Evolutionary conservation across 306 rosid genomes (phyloP).

Genomic region (Chamaecrista fasciculata): DNA sequence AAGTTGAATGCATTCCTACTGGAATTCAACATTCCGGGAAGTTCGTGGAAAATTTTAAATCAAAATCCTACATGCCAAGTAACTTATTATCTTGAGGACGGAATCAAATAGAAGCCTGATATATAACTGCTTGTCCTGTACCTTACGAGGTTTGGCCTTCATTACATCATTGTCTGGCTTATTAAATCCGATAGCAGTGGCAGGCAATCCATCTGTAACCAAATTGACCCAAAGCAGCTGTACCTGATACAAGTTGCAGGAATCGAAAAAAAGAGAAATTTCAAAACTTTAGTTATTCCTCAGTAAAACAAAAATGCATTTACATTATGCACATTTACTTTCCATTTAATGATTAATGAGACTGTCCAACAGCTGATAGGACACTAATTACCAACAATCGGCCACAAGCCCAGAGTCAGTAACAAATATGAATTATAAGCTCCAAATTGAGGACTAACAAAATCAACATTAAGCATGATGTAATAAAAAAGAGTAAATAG

Average conservation of each 20-base stretch:
- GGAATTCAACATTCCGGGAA: neutral
- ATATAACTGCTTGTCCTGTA: conserved; percentile 32
- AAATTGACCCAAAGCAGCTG: conserved; percentile 98
- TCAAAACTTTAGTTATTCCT: conserved; percentile 11
- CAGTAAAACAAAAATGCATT: conserved; percentile 25
- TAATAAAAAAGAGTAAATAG: neutral
- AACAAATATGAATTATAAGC: neutral
- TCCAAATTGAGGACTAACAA: conserved; percentile 9
- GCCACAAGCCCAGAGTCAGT: conserved; percentile 6
- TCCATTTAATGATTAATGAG: conserved; percentile 11
- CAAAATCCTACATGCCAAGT: conserved; percentile 5
- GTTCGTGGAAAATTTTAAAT: neutral
- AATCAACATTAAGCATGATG: conserved; percentile 5
- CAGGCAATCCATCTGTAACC: conserved; percentile 98
- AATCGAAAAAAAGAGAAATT: neutral
- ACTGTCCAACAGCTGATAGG: conserved; percentile 9
- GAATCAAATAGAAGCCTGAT: conserved; percentile 19
- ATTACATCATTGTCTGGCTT: conserved; percentile 97
- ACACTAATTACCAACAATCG: conserved; percentile 8
- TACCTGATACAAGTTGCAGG: conserved; percentile 52
- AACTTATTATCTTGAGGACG: conserved; percentile 7
- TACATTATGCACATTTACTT: conserved; percentile 3
- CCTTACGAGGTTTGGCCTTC: conserved; percentile 96
- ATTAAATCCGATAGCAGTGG: conserved; percentile 97
- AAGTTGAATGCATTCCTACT: neutral